phyloP scores from a whole-genome alignment of 1,284 basidiomycete species.

The Golubevia pallescens region DNA sequence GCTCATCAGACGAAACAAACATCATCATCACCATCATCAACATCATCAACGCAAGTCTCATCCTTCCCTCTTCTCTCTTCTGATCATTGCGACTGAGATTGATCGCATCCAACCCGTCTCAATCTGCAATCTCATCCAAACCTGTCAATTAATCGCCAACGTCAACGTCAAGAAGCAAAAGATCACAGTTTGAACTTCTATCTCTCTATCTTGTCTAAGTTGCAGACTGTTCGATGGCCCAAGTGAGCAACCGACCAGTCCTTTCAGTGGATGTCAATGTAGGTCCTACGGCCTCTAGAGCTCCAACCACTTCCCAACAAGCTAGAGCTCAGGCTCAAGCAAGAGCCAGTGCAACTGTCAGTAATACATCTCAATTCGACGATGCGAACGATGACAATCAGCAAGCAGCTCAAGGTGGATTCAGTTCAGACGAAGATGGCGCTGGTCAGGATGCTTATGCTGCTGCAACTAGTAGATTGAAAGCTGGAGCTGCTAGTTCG shows the following conservation, averaged over 20 bases:
- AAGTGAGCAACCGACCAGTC: constrained; percentile 34
- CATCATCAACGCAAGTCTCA: no score
- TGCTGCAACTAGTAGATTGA: constrained; percentile 19
- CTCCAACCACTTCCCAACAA: constrained; percentile 33
- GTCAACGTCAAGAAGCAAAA: no score
- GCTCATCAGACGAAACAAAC: no score
- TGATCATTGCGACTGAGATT: no score
- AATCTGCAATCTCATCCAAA: no score
- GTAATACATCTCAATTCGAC: constrained; percentile 26
- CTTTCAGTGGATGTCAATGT: constrained; percentile 50
- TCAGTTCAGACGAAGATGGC: constrained; percentile 38
- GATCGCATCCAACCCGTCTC: no score
- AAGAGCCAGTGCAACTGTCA: constrained; percentile 26
- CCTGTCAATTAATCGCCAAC: no score
- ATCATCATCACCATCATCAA: no score
- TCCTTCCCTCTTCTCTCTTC: no score
- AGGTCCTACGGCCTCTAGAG: constrained; percentile 18
- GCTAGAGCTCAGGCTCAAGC: constrained; percentile 24
- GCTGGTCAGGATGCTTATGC: constrained; percentile 35
- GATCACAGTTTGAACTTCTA: no score
- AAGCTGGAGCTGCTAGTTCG: constrained; percentile 26
- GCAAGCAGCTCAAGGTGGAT: constrained; percentile 34
- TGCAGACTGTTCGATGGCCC: constrained; percentile 26
- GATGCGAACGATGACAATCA: constrained; percentile 9
- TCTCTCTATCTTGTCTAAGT: no score